Base-by-base conservation (phyloP, 176 grass and related monocot species). In the Oryza nivara region DNA sequence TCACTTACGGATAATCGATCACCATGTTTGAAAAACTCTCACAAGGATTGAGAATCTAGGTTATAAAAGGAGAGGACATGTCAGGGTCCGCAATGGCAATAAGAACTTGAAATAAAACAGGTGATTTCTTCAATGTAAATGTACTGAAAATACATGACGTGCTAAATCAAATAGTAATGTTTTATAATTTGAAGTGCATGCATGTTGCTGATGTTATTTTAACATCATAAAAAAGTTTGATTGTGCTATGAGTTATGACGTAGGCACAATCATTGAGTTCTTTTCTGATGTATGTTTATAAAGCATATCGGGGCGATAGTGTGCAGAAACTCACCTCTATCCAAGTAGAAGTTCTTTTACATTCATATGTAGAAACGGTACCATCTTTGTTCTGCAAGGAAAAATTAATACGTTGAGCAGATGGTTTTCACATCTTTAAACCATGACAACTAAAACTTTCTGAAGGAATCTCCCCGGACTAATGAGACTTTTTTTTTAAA, bases 331-430 rank as follows among this genome's bases (percentile, higher is more conserved):
- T 82, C 23, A 90, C 91, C 91, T 92, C 91, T 83, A 92, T 60
- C 19, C 75, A 85, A 38, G 77, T 48, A 45, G 75, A 70, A 20
- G 91, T 87, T 78, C 91, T 87, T 38, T 80, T 85, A 23, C 72
- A 43, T 44, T 92, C 90, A 4, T 84, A 89, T 40, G 90, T 80
- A 5, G 90, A 88, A 68, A 89, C 60, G 0, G 77, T 87, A 3
- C 91, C 91, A 67, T 92, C 85, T 14, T 78, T 64, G 20, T 92
- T 92, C 88, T 92, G 14, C 6, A 43, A 36, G 12, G 52, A 48
- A 54, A 63, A 64, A 19, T 60, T 2, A 79, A 32, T 35, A 78
- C 0, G 4, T 78, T 14, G 0, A 51, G 41, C 13, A 51, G 14
- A 51, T 51, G 48, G 1, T 16, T 6, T 51, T 6, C 48, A 51